Evolutionary conservation across 2,329 filamentous ascomycete genomes (phyloP).

Genomic region (Aspergillus thermomutatus): DNA sequence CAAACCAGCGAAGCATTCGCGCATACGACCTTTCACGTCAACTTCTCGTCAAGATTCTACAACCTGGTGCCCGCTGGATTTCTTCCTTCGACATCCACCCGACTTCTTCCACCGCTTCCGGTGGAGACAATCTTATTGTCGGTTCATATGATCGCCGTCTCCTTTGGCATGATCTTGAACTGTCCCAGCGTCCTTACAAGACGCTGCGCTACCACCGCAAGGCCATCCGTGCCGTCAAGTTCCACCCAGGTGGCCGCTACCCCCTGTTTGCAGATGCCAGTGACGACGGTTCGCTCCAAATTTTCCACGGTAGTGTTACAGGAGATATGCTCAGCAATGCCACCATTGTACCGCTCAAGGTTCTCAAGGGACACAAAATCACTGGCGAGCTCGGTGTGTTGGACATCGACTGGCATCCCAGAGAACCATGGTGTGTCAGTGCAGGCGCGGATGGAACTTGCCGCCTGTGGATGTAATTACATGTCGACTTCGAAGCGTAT

Average conservation of each 20-base stretch:
- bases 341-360: slow-evolving; percentile 93
- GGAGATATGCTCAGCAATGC: slow-evolving; percentile 95
- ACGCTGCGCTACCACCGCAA: slow-evolving; percentile 92
- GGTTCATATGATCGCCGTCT: slow-evolving; percentile 91
- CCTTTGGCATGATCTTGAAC: slow-evolving; percentile 94
- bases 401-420: slow-evolving; percentile 94
- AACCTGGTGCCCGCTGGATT: slow-evolving; percentile 92
- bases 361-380: slow-evolving; percentile 84
- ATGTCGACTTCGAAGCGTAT: slow-evolving; percentile 16
- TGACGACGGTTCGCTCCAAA: slow-evolving; percentile 90
- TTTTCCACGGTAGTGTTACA: slow-evolving; percentile 96
- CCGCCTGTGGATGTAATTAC: slow-evolving; percentile 72
- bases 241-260: slow-evolving; percentile 70
- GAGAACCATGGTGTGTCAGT: slow-evolving; percentile 89
- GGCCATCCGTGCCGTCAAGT: slow-evolving; percentile 85
- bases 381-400: slow-evolving; percentile 83
- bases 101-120: slow-evolving; percentile 80
- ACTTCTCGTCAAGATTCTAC: slow-evolving; percentile 86
- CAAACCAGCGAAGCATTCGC: slow-evolving; percentile 87
- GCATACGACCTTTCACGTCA: slow-evolving; percentile 91
- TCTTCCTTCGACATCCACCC: slow-evolving; percentile 91
- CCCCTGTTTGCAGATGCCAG: slow-evolving; percentile 92
- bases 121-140: slow-evolving; percentile 89
- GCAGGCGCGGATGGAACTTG: slow-evolving; percentile 92
- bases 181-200: slow-evolving; percentile 88